A percentile compares a stretch with the other conserved stretches of the same genome.
These are phyloP conservation scores for Fusarium paranaense DNA, from an alignment of 2,329 filamentous ascomycete species.

Conservation along the genomic window DNA sequence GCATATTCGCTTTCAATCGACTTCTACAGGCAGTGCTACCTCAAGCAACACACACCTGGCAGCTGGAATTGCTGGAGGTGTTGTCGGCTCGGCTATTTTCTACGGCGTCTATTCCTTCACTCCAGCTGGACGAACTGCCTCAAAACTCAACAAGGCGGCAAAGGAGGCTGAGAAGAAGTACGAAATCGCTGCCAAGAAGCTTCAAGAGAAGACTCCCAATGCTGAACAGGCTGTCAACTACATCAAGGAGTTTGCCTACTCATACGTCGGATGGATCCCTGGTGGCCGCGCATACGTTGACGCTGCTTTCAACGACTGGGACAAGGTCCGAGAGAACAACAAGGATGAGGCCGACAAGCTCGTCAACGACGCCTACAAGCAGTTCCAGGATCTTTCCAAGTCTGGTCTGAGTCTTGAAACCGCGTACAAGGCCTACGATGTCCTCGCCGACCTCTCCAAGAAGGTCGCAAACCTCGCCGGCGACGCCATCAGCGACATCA, in stretches of 20 bases:
- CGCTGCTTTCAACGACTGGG: constrained; percentile 75
- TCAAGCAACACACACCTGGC: constrained; percentile 50
- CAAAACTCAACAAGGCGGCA: constrained; percentile 59
- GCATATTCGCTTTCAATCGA: constrained; percentile 57
- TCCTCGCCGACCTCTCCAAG: constrained; percentile 71
- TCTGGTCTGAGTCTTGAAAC: constrained; percentile 71
- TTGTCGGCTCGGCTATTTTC: constrained; percentile 56
- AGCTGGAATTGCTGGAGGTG: constrained; percentile 57
- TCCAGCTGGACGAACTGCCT: constrained; percentile 55
- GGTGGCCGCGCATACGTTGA: constrained; percentile 78
- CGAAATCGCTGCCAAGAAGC: constrained; percentile 67
- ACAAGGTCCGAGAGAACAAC: constrained; percentile 75
- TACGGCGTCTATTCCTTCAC: constrained; percentile 59
- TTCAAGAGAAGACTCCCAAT: constrained; percentile 72
- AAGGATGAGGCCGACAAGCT: constrained; percentile 77
- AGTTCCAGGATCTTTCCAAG: constrained; percentile 72
- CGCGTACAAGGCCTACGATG: constrained; percentile 69
- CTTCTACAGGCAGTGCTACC: constrained; percentile 43
- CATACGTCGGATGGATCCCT: constrained; percentile 78
- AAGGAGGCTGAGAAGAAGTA: constrained; percentile 71
- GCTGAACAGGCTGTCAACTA: constrained; percentile 74
- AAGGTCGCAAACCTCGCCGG: constrained; percentile 71
- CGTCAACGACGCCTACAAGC: constrained; percentile 73
- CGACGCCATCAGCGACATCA: constrained; percentile 72
- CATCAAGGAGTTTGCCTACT: constrained; percentile 73